These are phyloP conservation scores for Rhodomyrtus tomentosa DNA, from an alignment of 345 rosid species.

Conservation along the genomic window DNA sequence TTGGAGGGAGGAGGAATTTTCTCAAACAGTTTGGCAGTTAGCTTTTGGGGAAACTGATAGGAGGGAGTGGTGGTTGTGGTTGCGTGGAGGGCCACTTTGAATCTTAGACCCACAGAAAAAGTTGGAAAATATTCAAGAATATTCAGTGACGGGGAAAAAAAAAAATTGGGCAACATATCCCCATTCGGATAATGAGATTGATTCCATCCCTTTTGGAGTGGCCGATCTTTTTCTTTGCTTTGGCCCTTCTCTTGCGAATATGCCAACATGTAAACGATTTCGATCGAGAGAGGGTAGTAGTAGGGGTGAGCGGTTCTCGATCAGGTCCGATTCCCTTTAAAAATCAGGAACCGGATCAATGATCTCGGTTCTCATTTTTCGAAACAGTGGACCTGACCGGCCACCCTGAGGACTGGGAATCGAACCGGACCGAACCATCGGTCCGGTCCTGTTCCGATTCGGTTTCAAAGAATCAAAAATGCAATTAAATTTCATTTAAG, in stretches of 20 bases:
- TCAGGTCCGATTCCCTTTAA: too few species aligned
- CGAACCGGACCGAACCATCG: too few species aligned
- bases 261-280: too few species aligned
- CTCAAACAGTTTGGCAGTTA: not conserved
- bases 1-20: slow-evolving; percentile 11
- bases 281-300: too few species aligned
- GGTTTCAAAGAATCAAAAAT: too few species aligned
- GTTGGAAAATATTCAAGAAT: not conserved
- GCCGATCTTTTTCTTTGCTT: not conserved
- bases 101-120: not conserved
- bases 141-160: not conserved
- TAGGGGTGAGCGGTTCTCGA: too few species aligned
- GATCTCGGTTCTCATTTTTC: too few species aligned
- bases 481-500: too few species aligned
- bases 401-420: too few species aligned
- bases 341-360: too few species aligned
- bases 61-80: not conserved
- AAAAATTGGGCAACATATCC: not conserved
- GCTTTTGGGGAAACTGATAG: not conserved
- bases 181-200: not conserved
- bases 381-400: too few species aligned
- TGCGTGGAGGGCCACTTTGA: not conserved
- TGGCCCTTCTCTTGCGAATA: not conserved
- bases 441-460: too few species aligned
- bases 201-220: not conserved